A percentile compares a stretch with the other conserved stretches of the same genome.
Evolutionary conservation across 352 stramenopile genomes (phyloP).

Genomic region (Pythium dissimile): DNA sequence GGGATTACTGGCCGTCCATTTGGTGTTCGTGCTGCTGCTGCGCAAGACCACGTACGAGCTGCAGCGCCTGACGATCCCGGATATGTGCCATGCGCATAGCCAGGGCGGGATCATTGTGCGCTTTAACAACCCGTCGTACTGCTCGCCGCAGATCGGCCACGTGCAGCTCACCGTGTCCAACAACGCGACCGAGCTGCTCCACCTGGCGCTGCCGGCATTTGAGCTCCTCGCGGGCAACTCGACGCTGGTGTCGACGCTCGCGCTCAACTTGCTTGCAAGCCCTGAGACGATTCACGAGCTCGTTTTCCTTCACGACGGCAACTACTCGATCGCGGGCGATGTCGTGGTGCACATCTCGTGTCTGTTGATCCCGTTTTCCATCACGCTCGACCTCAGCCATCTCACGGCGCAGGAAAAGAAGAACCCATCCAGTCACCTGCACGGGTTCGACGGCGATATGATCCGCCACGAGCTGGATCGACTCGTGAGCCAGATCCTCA

Average conservation of each 20-base stretch:
- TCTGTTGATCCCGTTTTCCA: constrained; percentile 69
- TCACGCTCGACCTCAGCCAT: constrained; percentile 53
- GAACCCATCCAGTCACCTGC: neutral
- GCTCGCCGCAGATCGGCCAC: constrained; percentile 53
- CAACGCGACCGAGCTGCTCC: constrained; percentile 46
- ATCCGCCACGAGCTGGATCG: constrained; percentile 49
- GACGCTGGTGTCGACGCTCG: constrained; percentile 42
- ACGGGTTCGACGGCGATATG: constrained; percentile 13
- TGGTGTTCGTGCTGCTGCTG: constrained; percentile 62
- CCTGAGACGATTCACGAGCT: constrained; percentile 46
- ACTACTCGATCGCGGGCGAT: constrained; percentile 42
- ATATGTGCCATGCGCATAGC: constrained; percentile 59
- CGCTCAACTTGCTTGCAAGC: constrained; percentile 43
- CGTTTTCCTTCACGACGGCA: constrained; percentile 38
- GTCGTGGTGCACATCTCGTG: constrained; percentile 62
- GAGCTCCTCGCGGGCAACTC: constrained; percentile 45
- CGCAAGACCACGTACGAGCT: constrained; percentile 57
- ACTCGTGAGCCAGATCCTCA: constrained; percentile 59
- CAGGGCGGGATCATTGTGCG: constrained; percentile 48
- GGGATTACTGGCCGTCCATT: constrained; percentile 46
- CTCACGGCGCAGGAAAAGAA: constrained; percentile 23
- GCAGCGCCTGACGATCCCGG: constrained; percentile 56
- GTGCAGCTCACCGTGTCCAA: constrained; percentile 51
- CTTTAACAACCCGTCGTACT: constrained; percentile 80
- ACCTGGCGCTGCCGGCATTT: constrained; percentile 48